Conservation (phyloP, 148 eudicot species). For the Fallopia convolvulus region DNA sequence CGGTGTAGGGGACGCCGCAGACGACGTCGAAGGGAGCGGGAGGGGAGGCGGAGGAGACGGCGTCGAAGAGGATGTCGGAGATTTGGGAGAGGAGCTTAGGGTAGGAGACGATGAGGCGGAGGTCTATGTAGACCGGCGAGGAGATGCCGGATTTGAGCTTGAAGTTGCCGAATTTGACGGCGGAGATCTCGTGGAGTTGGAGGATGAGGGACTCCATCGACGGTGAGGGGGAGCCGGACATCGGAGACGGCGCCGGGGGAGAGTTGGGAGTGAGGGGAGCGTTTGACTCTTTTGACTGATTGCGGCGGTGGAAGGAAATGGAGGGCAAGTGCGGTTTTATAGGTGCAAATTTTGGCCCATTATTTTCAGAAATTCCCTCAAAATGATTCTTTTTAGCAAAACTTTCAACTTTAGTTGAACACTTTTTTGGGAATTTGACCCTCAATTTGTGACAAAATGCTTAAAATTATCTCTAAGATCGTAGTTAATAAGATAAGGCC, state of each 20-base stretch:
- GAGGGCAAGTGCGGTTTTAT: neutral
- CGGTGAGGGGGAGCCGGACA: slow-evolving; percentile 17
- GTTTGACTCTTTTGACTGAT: neutral
- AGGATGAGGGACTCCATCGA: slow-evolving; percentile 67
- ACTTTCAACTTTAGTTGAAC: too few relatives aligned
- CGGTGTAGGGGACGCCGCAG: slow-evolving; percentile 92
- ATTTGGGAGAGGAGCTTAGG: slow-evolving; percentile 62
- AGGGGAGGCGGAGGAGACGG: slow-evolving; percentile 22
- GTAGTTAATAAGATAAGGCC: too few relatives aligned
- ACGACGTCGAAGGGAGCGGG: slow-evolving; percentile 43
- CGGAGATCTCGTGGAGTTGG: slow-evolving; percentile 71
- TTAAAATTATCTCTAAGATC: too few relatives aligned
- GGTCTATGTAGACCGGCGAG: slow-evolving; percentile 90
- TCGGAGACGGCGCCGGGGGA: neutral
- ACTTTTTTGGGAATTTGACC: too few relatives aligned
- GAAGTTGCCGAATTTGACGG: slow-evolving; percentile 83
- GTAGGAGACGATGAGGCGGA: slow-evolving; percentile 79
- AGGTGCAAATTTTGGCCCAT: neutral
- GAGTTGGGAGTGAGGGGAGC: neutral
- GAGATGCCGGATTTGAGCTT: slow-evolving; percentile 75
- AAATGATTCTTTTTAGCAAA: neutral
- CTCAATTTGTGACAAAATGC: too few relatives aligned
- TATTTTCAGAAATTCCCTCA: neutral
- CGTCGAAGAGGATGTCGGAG: slow-evolving; percentile 55
- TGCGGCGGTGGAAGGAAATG: neutral